These are phyloP conservation scores for Scolecobasidium constrictum DNA, from an alignment of 2,329 filamentous ascomycete species.

Conservation along the genomic window DNA sequence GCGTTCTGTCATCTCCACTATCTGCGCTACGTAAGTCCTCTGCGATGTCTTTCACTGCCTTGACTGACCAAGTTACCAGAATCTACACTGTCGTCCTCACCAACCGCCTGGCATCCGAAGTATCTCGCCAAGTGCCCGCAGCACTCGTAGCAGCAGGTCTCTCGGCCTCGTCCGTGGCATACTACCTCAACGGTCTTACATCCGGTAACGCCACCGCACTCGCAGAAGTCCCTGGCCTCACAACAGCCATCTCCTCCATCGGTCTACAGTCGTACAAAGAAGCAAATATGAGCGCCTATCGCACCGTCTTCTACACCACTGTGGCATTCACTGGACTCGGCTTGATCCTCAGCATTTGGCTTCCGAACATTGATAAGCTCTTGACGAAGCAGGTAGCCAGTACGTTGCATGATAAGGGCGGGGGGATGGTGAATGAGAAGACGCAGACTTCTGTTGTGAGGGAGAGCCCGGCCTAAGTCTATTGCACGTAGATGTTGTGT, in stretches of 20 bases:
- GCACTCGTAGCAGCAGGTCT: conserved; percentile 27
- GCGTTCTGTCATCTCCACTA: conserved; percentile 13
- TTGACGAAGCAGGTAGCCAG: conserved; percentile 14
- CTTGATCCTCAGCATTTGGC: conserved; percentile 8
- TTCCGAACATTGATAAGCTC: conserved; percentile 11
- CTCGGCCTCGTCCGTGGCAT: conserved; percentile 20
- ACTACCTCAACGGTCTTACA: conserved; percentile 24
- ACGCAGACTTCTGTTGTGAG: too few relatives aligned
- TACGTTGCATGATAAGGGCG: conserved; percentile 12
- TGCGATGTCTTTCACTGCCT: conserved; percentile 27
- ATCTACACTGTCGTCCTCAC: conserved; percentile 28
- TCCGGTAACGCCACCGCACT: conserved; percentile 20
- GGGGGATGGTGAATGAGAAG: too few relatives aligned
- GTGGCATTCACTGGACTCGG: conserved; percentile 10
- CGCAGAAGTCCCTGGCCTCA: conserved; percentile 24
- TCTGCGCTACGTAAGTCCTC: conserved; percentile 18
- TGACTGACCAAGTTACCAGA: conserved; percentile 24
- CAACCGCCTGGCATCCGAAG: conserved; percentile 24
- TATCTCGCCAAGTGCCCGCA: conserved; percentile 23
- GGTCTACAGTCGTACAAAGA: conserved; percentile 9
- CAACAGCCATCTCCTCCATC: conserved; percentile 19
- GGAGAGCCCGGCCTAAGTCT: too few relatives aligned
- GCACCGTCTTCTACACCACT: conserved; percentile 9
- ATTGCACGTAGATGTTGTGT: too few relatives aligned
- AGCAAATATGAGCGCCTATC: conserved; percentile 10